Evolutionary conservation across 225 moss, liverwort and hornwort species (phyloP).

Genomic region (Pleurozium schreberi): DNA sequence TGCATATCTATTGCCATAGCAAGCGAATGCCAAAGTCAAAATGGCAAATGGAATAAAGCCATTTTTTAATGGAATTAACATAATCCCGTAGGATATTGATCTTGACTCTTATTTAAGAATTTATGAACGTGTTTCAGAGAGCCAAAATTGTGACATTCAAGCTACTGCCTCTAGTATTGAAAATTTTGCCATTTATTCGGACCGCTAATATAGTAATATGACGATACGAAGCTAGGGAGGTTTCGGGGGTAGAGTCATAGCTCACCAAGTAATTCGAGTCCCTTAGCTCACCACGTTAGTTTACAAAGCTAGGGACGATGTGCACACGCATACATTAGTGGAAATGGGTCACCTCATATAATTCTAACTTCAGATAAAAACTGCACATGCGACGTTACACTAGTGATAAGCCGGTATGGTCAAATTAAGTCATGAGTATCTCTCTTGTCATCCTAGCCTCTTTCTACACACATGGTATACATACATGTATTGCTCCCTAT

Average conservation of each 20-base stretch:
- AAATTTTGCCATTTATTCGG: too few relatives aligned
- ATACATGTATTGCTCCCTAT: neutral
- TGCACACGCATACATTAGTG: neutral
- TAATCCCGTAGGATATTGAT: too few relatives aligned
- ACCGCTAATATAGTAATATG: neutral
- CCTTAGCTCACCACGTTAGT: neutral
- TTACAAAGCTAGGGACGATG: neutral
- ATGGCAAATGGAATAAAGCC: too few relatives aligned
- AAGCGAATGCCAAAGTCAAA: neutral
- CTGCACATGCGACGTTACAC: neutral
- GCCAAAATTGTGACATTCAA: neutral
- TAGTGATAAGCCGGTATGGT: neutral
- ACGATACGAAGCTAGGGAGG: neutral
- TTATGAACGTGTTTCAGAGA: neutral
- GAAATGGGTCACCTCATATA: neutral
- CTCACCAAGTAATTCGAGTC: neutral
- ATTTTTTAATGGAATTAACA: too few relatives aligned
- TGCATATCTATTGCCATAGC: neutral
- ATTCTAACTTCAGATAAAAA: neutral
- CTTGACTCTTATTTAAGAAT: too few relatives aligned
- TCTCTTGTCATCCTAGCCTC: constrained; percentile 5
- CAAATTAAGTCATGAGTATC: constrained; percentile 10
- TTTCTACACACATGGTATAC: neutral
- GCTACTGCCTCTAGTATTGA: neutral
- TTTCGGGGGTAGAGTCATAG: neutral